These are phyloP conservation scores for Macrotyloma uniflorum DNA, from an alignment of 306 rosid species.

Conservation along the genomic window DNA sequence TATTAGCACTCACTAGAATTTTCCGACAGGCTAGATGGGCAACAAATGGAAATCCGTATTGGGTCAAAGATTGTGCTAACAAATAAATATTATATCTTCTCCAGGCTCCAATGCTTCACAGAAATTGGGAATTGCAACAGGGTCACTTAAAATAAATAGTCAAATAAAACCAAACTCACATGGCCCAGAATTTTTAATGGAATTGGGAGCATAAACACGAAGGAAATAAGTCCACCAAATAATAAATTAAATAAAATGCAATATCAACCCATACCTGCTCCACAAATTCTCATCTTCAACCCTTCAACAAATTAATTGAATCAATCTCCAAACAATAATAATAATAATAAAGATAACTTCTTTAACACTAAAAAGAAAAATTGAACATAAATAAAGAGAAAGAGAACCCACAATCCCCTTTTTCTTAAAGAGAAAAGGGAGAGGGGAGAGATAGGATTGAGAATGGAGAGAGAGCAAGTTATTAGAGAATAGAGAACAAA, in stretches of 20 bases:
- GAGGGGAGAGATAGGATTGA: slow-evolving; percentile 11
- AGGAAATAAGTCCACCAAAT: slow-evolving; percentile 6
- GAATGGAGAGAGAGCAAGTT: not conserved
- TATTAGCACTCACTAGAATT: slow-evolving; percentile 19
- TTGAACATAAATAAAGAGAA: slow-evolving; percentile 10
- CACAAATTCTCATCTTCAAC: slow-evolving; percentile 55
- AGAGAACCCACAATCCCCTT: not conserved
- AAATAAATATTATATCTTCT: not conserved
- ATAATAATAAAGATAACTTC: not conserved
- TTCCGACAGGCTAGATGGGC: not conserved
- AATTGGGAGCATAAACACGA: not conserved
- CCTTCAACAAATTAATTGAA: slow-evolving; percentile 46
- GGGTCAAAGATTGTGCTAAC: slow-evolving; percentile 3
- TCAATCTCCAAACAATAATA: slow-evolving; percentile 32
- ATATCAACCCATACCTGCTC: slow-evolving; percentile 49
- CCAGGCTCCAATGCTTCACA: not conserved
- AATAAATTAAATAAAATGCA: slow-evolving; percentile 16
- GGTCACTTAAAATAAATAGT: not conserved
- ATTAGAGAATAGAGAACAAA: not conserved
- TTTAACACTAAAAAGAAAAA: not conserved
- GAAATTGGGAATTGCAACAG: not conserved
- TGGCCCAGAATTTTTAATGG: slow-evolving; percentile 12
- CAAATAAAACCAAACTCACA: slow-evolving; percentile 8
- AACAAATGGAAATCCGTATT: not conserved
- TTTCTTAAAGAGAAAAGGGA: slow-evolving; percentile 4